Percentiles rank a stretch among this genome's conserved stretches.
phyloP scores from a whole-genome alignment of 1,284 basidiomycete species.

The Ganoderma resinaceum region DNA sequence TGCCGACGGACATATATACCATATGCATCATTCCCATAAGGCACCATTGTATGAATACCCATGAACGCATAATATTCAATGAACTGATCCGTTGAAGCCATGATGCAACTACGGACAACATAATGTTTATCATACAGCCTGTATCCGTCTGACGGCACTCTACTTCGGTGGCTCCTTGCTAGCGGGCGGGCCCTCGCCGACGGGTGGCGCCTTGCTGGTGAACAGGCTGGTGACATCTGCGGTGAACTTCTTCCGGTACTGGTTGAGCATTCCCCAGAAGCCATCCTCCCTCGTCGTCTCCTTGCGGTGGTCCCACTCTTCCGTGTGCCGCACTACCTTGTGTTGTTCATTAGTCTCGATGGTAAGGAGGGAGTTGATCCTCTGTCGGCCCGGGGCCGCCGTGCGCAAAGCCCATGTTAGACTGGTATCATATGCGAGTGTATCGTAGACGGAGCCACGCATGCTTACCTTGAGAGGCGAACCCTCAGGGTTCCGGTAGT shows the following conservation, averaged over 20 bases:
- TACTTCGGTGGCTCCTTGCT: constrained; percentile 19
- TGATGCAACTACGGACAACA: background rate
- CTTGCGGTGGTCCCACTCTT: constrained; percentile 57
- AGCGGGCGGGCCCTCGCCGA: background rate
- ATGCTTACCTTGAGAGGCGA: constrained; percentile 50
- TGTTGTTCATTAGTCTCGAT: constrained; percentile 48
- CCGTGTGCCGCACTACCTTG: constrained; percentile 50
- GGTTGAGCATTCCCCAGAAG: constrained; percentile 55
- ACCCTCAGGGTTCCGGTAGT: constrained; percentile 48
- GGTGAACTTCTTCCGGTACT: constrained; percentile 54
- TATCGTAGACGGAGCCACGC: constrained; percentile 5
- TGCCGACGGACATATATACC: background rate
- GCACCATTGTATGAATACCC: constrained; percentile 2
- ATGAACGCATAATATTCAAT: background rate
- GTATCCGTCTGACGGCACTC: background rate
- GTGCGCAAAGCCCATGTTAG: constrained; percentile 2
- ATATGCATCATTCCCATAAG: background rate
- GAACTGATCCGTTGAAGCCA: background rate
- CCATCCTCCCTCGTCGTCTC: constrained; percentile 51
- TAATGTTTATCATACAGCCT: background rate
- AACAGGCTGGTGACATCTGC: constrained; percentile 47
- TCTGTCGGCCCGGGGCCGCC: constrained; percentile 38
- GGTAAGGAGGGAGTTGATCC: constrained; percentile 55
- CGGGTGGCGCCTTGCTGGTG: constrained; percentile 33
- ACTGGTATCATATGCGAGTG: background rate